A percentile compares a stretch with the other conserved stretches of the same genome.
These are phyloP conservation scores for Blastomyces silverae DNA, from an alignment of 2,329 filamentous ascomycete species.

Conservation along the genomic window DNA sequence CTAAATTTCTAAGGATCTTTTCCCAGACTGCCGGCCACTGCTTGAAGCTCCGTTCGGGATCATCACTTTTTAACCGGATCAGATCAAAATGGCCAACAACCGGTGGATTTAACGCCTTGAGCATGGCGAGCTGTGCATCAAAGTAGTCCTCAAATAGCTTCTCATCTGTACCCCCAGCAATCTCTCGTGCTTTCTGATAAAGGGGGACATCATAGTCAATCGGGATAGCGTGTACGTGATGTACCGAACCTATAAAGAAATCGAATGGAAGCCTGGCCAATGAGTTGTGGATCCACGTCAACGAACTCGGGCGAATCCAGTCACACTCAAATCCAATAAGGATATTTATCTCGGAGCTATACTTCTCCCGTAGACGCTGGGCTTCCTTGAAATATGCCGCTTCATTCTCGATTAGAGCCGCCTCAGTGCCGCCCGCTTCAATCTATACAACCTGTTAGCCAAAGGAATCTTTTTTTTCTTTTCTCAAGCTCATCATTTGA, in stretches of 20 bases:
- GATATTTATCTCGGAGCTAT: constrained; percentile 64
- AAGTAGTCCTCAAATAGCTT: constrained; percentile 77
- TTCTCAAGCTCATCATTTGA: background rate
- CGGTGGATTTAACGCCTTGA: constrained; percentile 61
- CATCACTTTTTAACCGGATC: constrained; percentile 68
- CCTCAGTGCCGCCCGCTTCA: constrained; percentile 31
- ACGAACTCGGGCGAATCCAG: constrained; percentile 70
- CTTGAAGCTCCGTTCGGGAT: constrained; percentile 57
- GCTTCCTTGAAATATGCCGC: constrained; percentile 69
- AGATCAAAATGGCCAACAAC: constrained; percentile 94
- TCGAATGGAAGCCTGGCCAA: constrained; percentile 61
- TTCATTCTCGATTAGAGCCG: constrained; percentile 43
- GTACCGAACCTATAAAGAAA: constrained; percentile 87
- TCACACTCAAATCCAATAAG: constrained; percentile 89
- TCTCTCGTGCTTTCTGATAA: constrained; percentile 58
- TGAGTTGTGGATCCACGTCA: constrained; percentile 54
- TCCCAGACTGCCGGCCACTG: constrained; percentile 63
- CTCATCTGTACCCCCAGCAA: constrained; percentile 59
- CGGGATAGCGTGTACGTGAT: constrained; percentile 78
- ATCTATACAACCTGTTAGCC: constrained; percentile 22
- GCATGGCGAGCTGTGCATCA: constrained; percentile 77
- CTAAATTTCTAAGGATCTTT: constrained; percentile 65
- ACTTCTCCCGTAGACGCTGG: constrained; percentile 60
- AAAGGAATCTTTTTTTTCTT: no score
- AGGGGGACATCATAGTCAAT: constrained; percentile 74